Percentiles rank a stretch among this genome's conserved stretches.
Conservation (phyloP, 176 grass and related monocot genomes). For the Canna indica region DNA sequence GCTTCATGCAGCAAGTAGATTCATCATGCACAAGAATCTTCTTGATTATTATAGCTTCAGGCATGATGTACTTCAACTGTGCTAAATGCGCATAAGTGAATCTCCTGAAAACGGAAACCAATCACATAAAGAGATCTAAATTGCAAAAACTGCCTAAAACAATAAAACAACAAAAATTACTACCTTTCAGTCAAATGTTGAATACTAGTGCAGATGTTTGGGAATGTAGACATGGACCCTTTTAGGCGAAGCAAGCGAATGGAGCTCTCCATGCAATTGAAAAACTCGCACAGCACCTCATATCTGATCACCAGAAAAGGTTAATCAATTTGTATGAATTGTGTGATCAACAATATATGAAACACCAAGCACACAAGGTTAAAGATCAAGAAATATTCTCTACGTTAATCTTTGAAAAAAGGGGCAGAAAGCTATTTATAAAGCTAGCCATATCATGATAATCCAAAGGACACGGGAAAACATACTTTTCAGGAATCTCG, state of each 20-base stretch:
- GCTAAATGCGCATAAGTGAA: constrained; percentile 70
- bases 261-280: constrained; percentile 73
- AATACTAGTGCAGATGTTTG: constrained; percentile 60
- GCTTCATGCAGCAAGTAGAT: constrained; percentile 71
- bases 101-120: constrained; percentile 39
- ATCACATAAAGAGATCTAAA: not conserved
- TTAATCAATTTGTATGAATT: not conserved
- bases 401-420: not conserved
- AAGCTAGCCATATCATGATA: not conserved
- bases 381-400: not conserved
- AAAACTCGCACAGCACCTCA: constrained; percentile 65
- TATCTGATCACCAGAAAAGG: constrained; percentile 32
- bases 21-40: constrained; percentile 65
- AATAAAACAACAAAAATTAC: not conserved
- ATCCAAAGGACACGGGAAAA: not conserved
- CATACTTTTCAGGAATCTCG: constrained; percentile 66
- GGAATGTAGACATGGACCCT: constrained; percentile 51
- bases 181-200: constrained; percentile 60
- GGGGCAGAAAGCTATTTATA: not conserved
- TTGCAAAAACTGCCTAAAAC: not conserved
- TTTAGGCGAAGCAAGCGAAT: constrained; percentile 62
- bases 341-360: too few relatives aligned
- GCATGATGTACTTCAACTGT: constrained; percentile 67
- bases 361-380: too few relatives aligned
- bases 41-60: constrained; percentile 56